Conservation (phyloP, 306 rosid genomes). For the Abrus pulchellus region DNA sequence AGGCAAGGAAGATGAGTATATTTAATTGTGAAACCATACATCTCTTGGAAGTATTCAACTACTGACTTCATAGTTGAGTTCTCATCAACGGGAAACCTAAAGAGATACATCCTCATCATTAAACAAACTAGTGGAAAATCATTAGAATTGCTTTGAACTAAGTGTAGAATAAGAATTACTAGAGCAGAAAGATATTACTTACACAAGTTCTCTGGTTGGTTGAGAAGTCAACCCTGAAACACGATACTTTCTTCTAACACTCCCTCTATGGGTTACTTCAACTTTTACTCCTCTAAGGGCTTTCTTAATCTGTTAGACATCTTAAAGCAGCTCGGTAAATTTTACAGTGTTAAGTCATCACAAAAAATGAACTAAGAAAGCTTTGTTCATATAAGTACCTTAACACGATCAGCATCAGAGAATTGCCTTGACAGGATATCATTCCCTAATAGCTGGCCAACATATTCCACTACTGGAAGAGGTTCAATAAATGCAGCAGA, state of each 20-base stretch:
- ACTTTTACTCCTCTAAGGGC: conserved; percentile 99
- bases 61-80: conserved; percentile 95
- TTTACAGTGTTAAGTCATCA: conserved; percentile 1
- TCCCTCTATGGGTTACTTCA: conserved; percentile 96
- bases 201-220: conserved; percentile 97
- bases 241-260: conserved; percentile 93
- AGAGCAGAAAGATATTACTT: conserved; percentile 48
- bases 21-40: conserved; percentile 96
- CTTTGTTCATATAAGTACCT: conserved; percentile 60
- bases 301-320: conserved; percentile 81
- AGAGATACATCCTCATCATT: conserved; percentile 26
- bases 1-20: conserved; percentile 97
- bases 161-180: not conserved
- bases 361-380: not conserved
- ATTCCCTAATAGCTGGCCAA: conserved; percentile 88
- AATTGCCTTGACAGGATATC: conserved; percentile 85
- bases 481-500: conserved; percentile 98
- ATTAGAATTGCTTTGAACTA: not conserved
- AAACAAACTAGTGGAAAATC: not conserved
- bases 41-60: conserved; percentile 96
- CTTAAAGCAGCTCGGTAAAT: conserved; percentile 45
- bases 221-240: conserved; percentile 98
- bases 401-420: conserved; percentile 92
- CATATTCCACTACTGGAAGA: conserved; percentile 93
- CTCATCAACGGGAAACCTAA: conserved; percentile 96